These are phyloP conservation scores for Aechmea fasciata DNA, from an alignment of 176 grass and related monocot genomes.

Conservation along the genomic window DNA sequence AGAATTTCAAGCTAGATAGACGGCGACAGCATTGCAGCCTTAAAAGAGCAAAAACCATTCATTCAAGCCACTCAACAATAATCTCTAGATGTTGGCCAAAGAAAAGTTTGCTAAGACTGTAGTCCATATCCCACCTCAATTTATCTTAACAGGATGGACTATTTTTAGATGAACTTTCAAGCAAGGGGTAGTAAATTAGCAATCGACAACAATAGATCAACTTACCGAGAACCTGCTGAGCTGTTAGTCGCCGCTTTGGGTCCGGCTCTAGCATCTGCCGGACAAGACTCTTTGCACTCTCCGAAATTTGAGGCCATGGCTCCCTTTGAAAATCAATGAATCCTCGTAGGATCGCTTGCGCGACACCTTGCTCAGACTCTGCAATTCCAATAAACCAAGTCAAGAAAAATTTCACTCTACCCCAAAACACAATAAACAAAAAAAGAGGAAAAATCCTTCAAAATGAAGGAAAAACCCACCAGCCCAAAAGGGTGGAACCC, in stretches of 20 bases:
- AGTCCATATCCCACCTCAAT: background rate
- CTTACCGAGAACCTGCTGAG: constrained; percentile 55
- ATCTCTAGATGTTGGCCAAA: background rate
- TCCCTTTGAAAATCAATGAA: constrained; percentile 42
- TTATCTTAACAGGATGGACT: background rate
- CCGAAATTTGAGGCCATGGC: constrained; percentile 62
- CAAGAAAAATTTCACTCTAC: background rate
- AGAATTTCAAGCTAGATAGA: background rate
- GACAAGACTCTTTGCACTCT: constrained; percentile 55
- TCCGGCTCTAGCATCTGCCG: constrained; percentile 54
- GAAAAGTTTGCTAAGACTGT: background rate
- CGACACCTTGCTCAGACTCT: constrained; percentile 73
- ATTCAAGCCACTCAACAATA: background rate
- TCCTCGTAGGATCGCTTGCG: constrained; percentile 51
- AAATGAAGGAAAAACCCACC: constrained; percentile 5
- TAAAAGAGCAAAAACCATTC: background rate
- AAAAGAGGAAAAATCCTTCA: background rate
- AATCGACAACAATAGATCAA: background rate
- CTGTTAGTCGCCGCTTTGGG: constrained; percentile 46
- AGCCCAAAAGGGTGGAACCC: constrained; percentile 50
- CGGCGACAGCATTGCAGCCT: background rate
- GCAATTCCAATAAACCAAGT: constrained; percentile 1
- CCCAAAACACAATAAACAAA: background rate
- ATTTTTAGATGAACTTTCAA: background rate
- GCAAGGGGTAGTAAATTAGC: background rate